Base-by-base conservation (phyloP, 164 flowering plant genomes). In the Hamamelis virginiana region DNA sequence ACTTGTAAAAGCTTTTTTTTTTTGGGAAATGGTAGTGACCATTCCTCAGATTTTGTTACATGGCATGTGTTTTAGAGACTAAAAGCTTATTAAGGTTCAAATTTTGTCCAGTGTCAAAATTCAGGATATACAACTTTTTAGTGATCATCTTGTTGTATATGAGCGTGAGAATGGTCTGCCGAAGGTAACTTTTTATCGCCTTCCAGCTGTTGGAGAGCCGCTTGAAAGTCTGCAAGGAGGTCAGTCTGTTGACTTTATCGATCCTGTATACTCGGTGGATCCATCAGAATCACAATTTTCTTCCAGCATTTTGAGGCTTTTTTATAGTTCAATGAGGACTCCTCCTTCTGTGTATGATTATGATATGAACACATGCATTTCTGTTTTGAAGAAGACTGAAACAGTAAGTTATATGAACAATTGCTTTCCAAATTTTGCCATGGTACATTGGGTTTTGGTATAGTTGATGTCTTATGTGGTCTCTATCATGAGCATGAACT, bases 81-180 rank as follows among this genome's bases (percentile, higher is more conserved):
- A 50, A 22, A 64, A 60, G 21, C 67, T 69, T 51, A 57, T 1
- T 55, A 18, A 18, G 16, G 9, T 69, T 47, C 53, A 23, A 62
- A n/a, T 70, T 64, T 74, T 78, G 6, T 69, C 38, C 91, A 94
- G 98, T 72, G 88, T 89, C 59, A 90, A 90, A 74, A 83, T 91
- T 76, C 87, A 83, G 85, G 83, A 82, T 38, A 70, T 88, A 19
- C 86, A 87, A 56, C 90, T 87, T 67, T 91, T 89, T 71, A 74
- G 22, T 16, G 81, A 86, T 68, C 84, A 91, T 67, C 86, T 91
- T 43, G 97, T 79, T 67, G 82, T 85, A 12, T 80, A 71, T 77
- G 92, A 83, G 76, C 94, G 97, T 70, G 93, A 88, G 83, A 74
- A 84, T 47, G 98, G 97, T 75, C 77, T 94, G 66, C 88, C 75